Conservation (phyloP, 176 grass and related monocot genomes). For the bread wheat (Triticum aestivum) region IWGSC_CS_RefSeq_v2.1 NC_057803.1:76595690-76596189, state of each 20-base stretch:
- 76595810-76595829: background rate
- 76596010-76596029: conserved; percentile 37
- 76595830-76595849: background rate
- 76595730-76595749: background rate
- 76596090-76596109: conserved; percentile 43
- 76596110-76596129: conserved; percentile 49
- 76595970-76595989: background rate
- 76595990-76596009: conserved; percentile 27
- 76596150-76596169: background rate
- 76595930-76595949: conserved; percentile 7
- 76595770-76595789: conserved; percentile 11
- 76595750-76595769: background rate
- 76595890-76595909: background rate
- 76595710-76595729: conserved; percentile 14
- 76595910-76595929: background rate
- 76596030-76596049: conserved; percentile 42
- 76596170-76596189: too few species aligned
- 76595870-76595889: background rate
- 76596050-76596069: conserved; percentile 52
- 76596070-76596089: conserved; percentile 45
- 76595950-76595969: conserved; percentile 10
- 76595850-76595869: conserved; percentile 22
- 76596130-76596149: background rate
- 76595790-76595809: background rate
- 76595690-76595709: conserved; percentile 20